Evolutionary conservation across 2,329 filamentous ascomycete species (phyloP).

Genomic region (Sarocladium strictum): DNA sequence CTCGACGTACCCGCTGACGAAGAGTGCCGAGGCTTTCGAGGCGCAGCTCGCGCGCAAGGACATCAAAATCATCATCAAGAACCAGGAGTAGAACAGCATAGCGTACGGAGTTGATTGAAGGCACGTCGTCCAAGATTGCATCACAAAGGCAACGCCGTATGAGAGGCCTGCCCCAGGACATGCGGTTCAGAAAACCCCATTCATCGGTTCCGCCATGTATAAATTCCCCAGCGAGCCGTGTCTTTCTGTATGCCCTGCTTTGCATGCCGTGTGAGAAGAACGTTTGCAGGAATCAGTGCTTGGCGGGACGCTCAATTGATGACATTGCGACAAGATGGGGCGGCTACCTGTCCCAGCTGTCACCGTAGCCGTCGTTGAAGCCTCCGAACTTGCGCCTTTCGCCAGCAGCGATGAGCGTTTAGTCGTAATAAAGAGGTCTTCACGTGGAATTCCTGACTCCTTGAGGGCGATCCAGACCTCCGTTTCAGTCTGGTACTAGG

Average conservation of each 20-base stretch:
- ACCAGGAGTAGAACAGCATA: conserved; percentile 15
- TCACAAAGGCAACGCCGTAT: no score
- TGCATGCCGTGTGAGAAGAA: no score
- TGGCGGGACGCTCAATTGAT: no score
- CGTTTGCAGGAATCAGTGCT: no score
- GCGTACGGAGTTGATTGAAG: neutral
- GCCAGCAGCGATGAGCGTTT: neutral
- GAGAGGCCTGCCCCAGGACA: no score
- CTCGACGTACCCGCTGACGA: conserved; percentile 17
- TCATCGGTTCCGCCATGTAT: no score
- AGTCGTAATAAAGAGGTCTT: conserved; percentile 1
- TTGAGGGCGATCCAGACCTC: conserved; percentile 7
- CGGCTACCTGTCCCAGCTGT: neutral
- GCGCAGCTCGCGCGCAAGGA: conserved; percentile 16
- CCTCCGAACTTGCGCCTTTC: neutral
- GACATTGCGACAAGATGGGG: no score
- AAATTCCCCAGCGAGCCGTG: no score
- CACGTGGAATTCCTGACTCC: conserved; percentile 3
- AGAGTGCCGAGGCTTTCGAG: conserved; percentile 16
- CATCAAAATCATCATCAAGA: conserved; percentile 20
- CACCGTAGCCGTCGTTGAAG: neutral
- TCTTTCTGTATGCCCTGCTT: no score
- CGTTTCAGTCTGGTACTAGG: conserved; percentile 5
- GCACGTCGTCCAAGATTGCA: no score
- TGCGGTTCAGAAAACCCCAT: no score